phyloP scores from a whole-genome alignment of 164 flowering plant genomes.

The Annona cherimola region DNA sequence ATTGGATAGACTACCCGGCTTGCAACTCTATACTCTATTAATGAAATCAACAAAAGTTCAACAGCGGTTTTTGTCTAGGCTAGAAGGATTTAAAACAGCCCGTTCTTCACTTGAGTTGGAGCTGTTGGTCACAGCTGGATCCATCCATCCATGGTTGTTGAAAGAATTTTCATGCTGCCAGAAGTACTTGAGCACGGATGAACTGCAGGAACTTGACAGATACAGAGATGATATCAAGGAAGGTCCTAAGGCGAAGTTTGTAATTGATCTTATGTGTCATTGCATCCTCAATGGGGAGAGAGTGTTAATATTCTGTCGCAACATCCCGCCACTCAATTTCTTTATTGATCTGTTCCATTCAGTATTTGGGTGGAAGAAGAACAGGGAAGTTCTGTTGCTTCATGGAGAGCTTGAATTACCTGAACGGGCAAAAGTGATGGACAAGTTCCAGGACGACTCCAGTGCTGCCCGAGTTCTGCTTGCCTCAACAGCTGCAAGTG shows the following conservation, averaged over 20 bases:
- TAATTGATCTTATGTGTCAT: conserved; percentile 59
- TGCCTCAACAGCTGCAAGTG: conserved; percentile 84
- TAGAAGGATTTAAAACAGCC: conserved; percentile 20
- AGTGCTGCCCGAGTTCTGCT: conserved; percentile 59
- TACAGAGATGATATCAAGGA: conserved; percentile 38
- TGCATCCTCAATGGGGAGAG: conserved; percentile 61
- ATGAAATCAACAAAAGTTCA: conserved; percentile 73
- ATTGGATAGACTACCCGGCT: conserved; percentile 65
- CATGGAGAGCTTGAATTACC: conserved; percentile 76
- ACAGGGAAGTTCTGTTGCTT: conserved; percentile 64
- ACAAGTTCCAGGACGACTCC: conserved; percentile 62
- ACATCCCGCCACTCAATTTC: conserved; percentile 72
- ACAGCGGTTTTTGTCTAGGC: conserved; percentile 43
- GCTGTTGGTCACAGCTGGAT: conserved; percentile 65
- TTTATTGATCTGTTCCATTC: conserved; percentile 55
- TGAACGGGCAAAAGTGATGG: conserved; percentile 77
- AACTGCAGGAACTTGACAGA: conserved; percentile 41
- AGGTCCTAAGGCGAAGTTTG: conserved; percentile 82
- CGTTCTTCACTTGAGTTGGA: conserved; percentile 73
- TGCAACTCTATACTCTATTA: conserved; percentile 71
- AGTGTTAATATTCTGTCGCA: conserved; percentile 74
- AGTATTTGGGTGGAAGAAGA: conserved; percentile 62
- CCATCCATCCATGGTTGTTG: conserved; percentile 86
- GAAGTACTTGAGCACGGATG: conserved; percentile 39
- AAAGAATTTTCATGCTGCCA: conserved; percentile 45